Evolutionary conservation across 2,329 filamentous ascomycete genomes (phyloP), one percentile per base, ranked within the genome.

Genomic region (Paramyrothecium roridum): DNA sequence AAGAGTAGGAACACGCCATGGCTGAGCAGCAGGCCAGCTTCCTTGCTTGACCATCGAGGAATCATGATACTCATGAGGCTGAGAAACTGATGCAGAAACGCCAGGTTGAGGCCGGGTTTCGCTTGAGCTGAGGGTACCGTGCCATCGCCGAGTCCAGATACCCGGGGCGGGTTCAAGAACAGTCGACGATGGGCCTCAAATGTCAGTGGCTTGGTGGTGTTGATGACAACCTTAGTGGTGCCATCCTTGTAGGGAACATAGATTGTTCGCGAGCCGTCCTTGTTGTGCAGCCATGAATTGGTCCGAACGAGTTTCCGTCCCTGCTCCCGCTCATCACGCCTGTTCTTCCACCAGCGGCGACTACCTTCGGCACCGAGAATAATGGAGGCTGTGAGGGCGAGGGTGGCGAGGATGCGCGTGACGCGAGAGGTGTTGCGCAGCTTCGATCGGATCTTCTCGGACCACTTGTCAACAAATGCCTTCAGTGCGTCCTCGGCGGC

Each of bases 21-120:
- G 66, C 92, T 95, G 59, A 96, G 73, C 30, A 99, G 78, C 59
- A 99, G 76, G 1, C 93, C 93, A 0, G 93, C 93, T 76, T 98
- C 95, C 71, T 99, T 99, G 71, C 92, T 96, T 17, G 88, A 88
- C 89, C 93, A 96, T 59, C 93, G 81, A 7, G 95, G 95, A 59
- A 99, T 90, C 91, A 98, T 96, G 68, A 99, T 98, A 74, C 92
- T 97, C 76, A 98, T 85, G 54, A 99, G 76, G 67, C 93, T 97
- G 52, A 98, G 80, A 65, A 99, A 98, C 73, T 99, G 95, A 70
- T 99, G 95, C 53, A 99, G 73, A 66, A 99, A 99, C 12, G 95
- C 95, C 56, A 99, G 80, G 68, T 99, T 99, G 43, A 99, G 77
- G 1, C 95, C 95, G 0, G 95, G 92, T 71, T 96, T 98, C 3